Evolutionary conservation across 768 basidiomycete species (phyloP).

Genomic region (Psilocybe sp.): DNA sequence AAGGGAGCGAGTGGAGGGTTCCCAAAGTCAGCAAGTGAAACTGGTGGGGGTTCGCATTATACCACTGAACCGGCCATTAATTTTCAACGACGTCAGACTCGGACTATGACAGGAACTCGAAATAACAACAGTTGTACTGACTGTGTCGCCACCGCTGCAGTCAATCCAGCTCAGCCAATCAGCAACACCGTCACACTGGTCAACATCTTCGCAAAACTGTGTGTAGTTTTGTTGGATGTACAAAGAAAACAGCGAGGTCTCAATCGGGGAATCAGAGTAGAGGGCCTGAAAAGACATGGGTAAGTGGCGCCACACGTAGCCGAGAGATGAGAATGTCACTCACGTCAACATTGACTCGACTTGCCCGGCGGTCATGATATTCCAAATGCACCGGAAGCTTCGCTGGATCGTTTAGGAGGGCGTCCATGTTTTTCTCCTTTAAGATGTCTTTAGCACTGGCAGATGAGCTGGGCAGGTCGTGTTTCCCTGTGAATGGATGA

Average conservation of each 20-base stretch:
- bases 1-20: slow-evolving; percentile 82
- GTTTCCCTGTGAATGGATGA: slow-evolving; percentile 53
- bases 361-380: slow-evolving; percentile 61
- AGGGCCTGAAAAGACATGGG: slow-evolving; percentile 46
- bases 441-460: slow-evolving; percentile 62
- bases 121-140: slow-evolving; percentile 26
- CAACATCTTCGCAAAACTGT: slow-evolving; percentile 76
- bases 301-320: neutral
- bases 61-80: slow-evolving; percentile 42
- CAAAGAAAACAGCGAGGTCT: slow-evolving; percentile 82
- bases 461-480: slow-evolving; percentile 58
- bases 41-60: slow-evolving; percentile 74
- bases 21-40: slow-evolving; percentile 84
- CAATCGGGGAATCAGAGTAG: slow-evolving; percentile 85
- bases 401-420: slow-evolving; percentile 48
- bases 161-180: slow-evolving; percentile 82
- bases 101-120: neutral
- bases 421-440: slow-evolving; percentile 57
- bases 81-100: neutral
- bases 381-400: slow-evolving; percentile 57
- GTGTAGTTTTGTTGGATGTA: slow-evolving; percentile 96
- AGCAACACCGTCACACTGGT: slow-evolving; percentile 65
- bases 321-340: slow-evolving; percentile 12
- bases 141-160: slow-evolving; percentile 60
- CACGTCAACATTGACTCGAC: slow-evolving; percentile 78